A percentile compares a stretch with the other conserved stretches of the same genome.
These are phyloP conservation scores for Pythium myriotylum DNA, from an alignment of 352 stramenopile genomes.

Conservation along the genomic window DNA sequence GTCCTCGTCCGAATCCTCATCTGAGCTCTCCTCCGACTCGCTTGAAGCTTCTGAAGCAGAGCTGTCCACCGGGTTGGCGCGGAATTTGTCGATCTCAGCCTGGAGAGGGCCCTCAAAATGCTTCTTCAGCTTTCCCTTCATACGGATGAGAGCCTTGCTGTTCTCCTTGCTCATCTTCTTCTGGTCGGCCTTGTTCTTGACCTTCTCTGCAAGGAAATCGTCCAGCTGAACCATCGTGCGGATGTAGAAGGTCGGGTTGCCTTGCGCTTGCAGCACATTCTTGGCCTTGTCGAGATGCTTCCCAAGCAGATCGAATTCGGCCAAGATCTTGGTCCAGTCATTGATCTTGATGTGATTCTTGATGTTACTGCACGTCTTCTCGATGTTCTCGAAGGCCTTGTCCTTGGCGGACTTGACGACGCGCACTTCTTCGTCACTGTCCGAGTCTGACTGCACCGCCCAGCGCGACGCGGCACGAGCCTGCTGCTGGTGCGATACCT, in stretches of 20 bases:
- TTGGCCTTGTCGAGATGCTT: constrained; percentile 92
- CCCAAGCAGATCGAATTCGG: constrained; percentile 92
- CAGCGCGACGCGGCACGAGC: constrained; percentile 73
- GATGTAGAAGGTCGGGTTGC: constrained; percentile 93
- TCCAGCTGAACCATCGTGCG: constrained; percentile 93
- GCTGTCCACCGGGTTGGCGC: constrained; percentile 85
- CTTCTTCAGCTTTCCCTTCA: constrained; percentile 98
- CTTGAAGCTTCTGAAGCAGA: constrained; percentile 62
- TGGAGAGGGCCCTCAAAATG: constrained; percentile 91
- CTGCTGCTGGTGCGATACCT: constrained; percentile 74
- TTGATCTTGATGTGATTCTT: constrained; percentile 96
- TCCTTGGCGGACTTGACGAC: constrained; percentile 93
- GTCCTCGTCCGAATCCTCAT: constrained; percentile 38
- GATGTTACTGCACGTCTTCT: constrained; percentile 67
- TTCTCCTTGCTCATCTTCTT: constrained; percentile 98
- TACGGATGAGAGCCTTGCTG: constrained; percentile 95
- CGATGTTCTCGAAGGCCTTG: constrained; percentile 46
- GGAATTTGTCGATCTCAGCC: constrained; percentile 90
- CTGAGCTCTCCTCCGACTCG: constrained; percentile 39
- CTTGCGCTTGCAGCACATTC: constrained; percentile 85
- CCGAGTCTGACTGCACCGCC: constrained; percentile 83
- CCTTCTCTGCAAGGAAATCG: constrained; percentile 89
- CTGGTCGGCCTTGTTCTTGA: constrained; percentile 96
- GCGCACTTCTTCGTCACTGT: constrained; percentile 87
- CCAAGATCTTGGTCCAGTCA: constrained; percentile 95